Base-by-base conservation (phyloP, 805 yeast genomes). In the Myxozyma kluyveri region DNA sequence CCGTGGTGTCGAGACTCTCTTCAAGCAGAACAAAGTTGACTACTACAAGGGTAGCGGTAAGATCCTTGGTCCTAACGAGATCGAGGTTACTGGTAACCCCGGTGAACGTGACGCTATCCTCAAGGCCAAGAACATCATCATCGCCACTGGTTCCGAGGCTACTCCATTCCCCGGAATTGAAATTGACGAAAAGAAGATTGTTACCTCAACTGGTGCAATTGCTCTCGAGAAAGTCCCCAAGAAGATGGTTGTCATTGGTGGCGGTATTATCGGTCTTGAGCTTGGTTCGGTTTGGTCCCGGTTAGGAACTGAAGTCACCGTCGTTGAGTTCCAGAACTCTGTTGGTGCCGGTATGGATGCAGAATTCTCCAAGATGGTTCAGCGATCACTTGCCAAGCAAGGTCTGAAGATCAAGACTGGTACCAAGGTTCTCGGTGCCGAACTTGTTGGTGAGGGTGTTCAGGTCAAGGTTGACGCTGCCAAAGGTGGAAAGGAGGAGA, bases 301-400 rank as follows among this genome's bases (percentile, higher is more conserved):
- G 74, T 76, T 93, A 65, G 99, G 99, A 41, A 76, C 96, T 39
- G 89, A 93, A 75, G 99, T 93, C 60, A 91, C 97, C 40, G 85
- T 93, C 50, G 75, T 93, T 56, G 99, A 93, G 79, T 93, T 80
- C 82, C 88, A 84, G 72, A 77, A 78, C 65, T 79, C 93, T 59
- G 85, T 93, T 68, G 99, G 99, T 77, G 98, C 97, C 55, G 95
- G 96, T 63, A 93, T 93, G 97, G 99, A 93, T 71, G 84, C 77
- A 47, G 99, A 93, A 78, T 89, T 93, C 56, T 84, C 98, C 61
- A 89, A 88, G 74, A 71, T 84, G 52, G 81, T 95, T 54, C 96
- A 88, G 74, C 91, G 88, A 73, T 80, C 88, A 73, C 77, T 93
- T 66, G 79, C 85, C 66, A 93, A 91, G 78, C 99, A 93, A 77